phyloP scores from a whole-genome alignment of 495 filamentous ascomycete genomes.

The Peziza echinospora region DNA sequence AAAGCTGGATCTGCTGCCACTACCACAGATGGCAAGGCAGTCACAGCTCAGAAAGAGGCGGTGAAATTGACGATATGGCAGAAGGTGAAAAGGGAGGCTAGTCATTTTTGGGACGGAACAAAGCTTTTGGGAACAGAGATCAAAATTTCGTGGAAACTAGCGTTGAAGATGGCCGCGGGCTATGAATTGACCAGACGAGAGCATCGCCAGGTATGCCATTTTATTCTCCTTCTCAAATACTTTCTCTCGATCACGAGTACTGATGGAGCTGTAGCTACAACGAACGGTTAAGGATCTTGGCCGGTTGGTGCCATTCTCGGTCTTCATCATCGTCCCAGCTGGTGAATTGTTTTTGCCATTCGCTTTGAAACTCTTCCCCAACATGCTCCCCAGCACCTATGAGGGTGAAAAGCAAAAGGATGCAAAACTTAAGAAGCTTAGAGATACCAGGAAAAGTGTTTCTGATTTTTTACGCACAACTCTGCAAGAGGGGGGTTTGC shows the following conservation, averaged over 20 bases:
- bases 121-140: conserved; percentile 87
- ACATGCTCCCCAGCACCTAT: conserved; percentile 89
- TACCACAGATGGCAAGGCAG: conserved; percentile 28
- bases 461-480: conserved; percentile 78
- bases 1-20: conserved; percentile 24
- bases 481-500: conserved; percentile 76
- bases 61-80: conserved; percentile 74
- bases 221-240: not conserved
- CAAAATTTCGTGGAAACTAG: conserved; percentile 71
- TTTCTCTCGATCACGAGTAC: not conserved
- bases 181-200: conserved; percentile 93
- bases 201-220: conserved; percentile 45
- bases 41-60: conserved; percentile 52
- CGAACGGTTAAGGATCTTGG: conserved; percentile 84
- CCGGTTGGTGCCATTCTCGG: conserved; percentile 83
- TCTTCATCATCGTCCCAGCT: conserved; percentile 92
- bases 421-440: conserved; percentile 57
- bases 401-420: conserved; percentile 81
- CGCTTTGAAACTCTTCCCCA: conserved; percentile 85
- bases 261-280: conserved; percentile 45
- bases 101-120: conserved; percentile 99
- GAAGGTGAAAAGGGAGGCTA: conserved; percentile 75
- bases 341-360: conserved; percentile 88
- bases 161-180: conserved; percentile 89
- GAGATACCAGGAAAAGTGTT: conserved; percentile 81